A percentile compares a stretch with the other conserved stretches of the same genome.
These are phyloP conservation scores for Globisporangium solare DNA, from an alignment of 352 stramenopile species.

Conservation along the genomic window DNA sequence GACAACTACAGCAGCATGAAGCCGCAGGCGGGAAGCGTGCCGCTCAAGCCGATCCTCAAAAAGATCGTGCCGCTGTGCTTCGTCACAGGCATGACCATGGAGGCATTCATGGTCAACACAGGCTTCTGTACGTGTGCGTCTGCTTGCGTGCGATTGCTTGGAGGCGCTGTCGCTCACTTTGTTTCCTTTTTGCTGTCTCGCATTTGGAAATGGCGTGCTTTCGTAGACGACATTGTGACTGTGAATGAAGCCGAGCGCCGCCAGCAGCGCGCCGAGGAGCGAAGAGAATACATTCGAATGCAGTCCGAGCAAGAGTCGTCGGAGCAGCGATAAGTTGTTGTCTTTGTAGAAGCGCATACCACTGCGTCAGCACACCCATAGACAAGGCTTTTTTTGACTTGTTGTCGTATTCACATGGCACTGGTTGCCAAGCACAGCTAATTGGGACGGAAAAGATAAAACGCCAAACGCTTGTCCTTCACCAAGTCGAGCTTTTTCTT, in stretches of 20 bases:
- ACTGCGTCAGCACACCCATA: too few relatives aligned
- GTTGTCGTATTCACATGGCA: too few relatives aligned
- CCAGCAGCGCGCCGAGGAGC: conserved; percentile 54
- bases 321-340: neutral
- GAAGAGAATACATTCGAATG: conserved; percentile 30
- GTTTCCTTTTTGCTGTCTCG: neutral
- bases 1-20: conserved; percentile 17
- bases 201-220: neutral
- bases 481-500: neutral
- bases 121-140: conserved; percentile 67
- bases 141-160: neutral
- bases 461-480: neutral
- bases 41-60: conserved; percentile 67
- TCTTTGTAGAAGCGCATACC: neutral
- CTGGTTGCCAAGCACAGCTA: too few relatives aligned
- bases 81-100: conserved; percentile 74
- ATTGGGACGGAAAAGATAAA: too few relatives aligned
- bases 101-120: conserved; percentile 89
- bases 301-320: conserved; percentile 3
- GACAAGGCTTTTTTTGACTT: too few relatives aligned
- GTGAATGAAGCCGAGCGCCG: conserved; percentile 71
- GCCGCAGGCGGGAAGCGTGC: conserved; percentile 28
- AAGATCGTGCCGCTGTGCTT: conserved; percentile 87
- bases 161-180: neutral
- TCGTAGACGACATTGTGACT: conserved; percentile 80